A percentile compares a stretch with the other conserved stretches of the same genome.
Evolutionary conservation across 1,284 basidiomycete species (phyloP).

Genomic region (Phlebopus sp.): DNA sequence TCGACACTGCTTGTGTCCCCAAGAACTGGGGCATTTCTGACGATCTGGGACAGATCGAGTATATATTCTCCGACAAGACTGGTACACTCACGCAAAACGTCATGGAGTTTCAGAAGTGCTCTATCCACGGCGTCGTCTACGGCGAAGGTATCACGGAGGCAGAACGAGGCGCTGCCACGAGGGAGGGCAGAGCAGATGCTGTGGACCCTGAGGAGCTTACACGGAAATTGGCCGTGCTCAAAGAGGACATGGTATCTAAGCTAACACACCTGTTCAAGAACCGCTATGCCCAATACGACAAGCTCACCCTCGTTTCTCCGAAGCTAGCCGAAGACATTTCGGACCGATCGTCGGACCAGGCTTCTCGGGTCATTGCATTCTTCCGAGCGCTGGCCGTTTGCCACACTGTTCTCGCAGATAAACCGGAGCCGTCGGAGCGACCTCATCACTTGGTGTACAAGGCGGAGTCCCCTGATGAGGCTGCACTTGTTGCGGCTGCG

Average conservation of each 20-base stretch:
- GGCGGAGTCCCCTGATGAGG: slow-evolving; percentile 94
- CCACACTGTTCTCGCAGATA: slow-evolving; percentile 86
- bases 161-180: slow-evolving; percentile 86
- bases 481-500: slow-evolving; percentile 89
- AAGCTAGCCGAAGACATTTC: slow-evolving; percentile 77
- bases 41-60: slow-evolving; percentile 97
- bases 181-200: slow-evolving; percentile 68
- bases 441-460: slow-evolving; percentile 86
- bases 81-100: slow-evolving; percentile 95
- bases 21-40: slow-evolving; percentile 99
- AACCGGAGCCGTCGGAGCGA: slow-evolving; percentile 58
- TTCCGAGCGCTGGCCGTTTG: slow-evolving; percentile 91
- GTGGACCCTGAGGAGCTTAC: slow-evolving; percentile 71
- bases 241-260: slow-evolving; percentile 74
- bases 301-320: slow-evolving; percentile 88
- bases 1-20: slow-evolving; percentile 87
- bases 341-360: slow-evolving; percentile 60
- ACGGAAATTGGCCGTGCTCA: slow-evolving; percentile 62
- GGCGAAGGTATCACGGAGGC: slow-evolving; percentile 96
- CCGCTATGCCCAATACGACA: slow-evolving; percentile 78
- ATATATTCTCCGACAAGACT: slow-evolving; percentile 97
- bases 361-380: slow-evolving; percentile 75
- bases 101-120: slow-evolving; percentile 99
- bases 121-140: slow-evolving; percentile 80
- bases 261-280: slow-evolving; percentile 86